Percentiles rank a stretch among this genome's conserved stretches.
Evolutionary conservation across 1,139 yeast species (phyloP).

Genomic region (Meyerozyma elateridarum): DNA sequence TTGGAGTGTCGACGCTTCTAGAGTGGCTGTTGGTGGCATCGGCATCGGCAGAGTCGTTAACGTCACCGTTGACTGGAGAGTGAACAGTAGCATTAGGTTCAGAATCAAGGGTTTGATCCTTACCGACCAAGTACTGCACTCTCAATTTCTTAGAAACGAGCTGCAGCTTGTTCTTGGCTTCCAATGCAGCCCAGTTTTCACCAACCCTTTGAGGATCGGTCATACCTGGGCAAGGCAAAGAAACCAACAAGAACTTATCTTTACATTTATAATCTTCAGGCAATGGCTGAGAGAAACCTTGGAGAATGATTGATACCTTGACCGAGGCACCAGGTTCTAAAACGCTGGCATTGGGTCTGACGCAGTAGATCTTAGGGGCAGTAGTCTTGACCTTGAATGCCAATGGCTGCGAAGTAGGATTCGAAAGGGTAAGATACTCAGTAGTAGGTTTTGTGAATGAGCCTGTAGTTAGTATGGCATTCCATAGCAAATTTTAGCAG

Average conservation of each 20-base stretch:
- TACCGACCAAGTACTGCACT: slow-evolving; percentile 52
- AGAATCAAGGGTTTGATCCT: slow-evolving; percentile 2
- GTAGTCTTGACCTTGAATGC: slow-evolving; percentile 98
- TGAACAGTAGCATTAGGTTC: slow-evolving; percentile 2
- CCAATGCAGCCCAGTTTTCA: slow-evolving; percentile 70
- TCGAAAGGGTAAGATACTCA: slow-evolving; percentile 62
- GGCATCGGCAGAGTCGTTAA: slow-evolving; percentile 12
- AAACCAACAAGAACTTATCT: slow-evolving; percentile 88
- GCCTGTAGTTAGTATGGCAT: slow-evolving; percentile 23
- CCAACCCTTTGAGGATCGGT: slow-evolving; percentile 56
- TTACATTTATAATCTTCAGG: slow-evolving; percentile 70
- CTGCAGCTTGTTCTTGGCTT: slow-evolving; percentile 53
- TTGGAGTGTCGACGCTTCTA: not conserved
- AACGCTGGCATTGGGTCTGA: slow-evolving; percentile 88
- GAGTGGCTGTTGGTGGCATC: slow-evolving; percentile 9
- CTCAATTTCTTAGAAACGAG: slow-evolving; percentile 72
- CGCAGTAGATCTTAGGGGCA: slow-evolving; percentile 94
- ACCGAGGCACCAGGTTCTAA: slow-evolving; percentile 70
- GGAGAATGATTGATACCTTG: slow-evolving; percentile 77
- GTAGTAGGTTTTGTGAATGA: slow-evolving; percentile 75
- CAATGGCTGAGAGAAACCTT: slow-evolving; percentile 77
- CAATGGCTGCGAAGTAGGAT: slow-evolving; percentile 55
- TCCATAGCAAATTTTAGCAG: no score
- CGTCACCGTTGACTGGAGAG: slow-evolving; percentile 14
- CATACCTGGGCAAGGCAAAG: slow-evolving; percentile 67